Conservation (phyloP, 768 basidiomycete species). For the Solioccasus polychromus region DNA sequence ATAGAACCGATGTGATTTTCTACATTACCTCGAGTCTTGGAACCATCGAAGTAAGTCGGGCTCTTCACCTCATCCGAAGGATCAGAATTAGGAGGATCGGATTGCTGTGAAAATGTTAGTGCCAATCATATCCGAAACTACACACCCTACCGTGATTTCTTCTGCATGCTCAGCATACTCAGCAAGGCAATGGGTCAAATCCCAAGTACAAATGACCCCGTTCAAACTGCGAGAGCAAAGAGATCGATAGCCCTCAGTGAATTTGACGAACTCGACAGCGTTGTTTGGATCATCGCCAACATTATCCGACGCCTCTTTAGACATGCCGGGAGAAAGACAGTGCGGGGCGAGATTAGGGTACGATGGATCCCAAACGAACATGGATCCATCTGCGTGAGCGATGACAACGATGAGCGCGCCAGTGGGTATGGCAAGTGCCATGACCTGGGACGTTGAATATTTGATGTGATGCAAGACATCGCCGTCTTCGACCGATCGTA, state of each 20-base stretch:
- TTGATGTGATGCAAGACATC: constrained; percentile 4
- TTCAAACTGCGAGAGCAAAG: constrained; percentile 11
- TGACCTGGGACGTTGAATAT: constrained; percentile 7
- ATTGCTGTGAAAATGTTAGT: not conserved
- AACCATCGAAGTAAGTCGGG: no score
- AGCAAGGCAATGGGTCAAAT: constrained; percentile 11
- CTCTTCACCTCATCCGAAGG: not conserved
- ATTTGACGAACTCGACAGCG: constrained; percentile 12
- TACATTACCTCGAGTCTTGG: no score
- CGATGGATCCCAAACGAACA: constrained; percentile 17
- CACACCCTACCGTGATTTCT: not conserved
- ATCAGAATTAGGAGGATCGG: not conserved
- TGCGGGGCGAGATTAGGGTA: constrained; percentile 1
- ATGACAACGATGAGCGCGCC: constrained; percentile 8
- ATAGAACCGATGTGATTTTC: no score
- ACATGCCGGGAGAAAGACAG: not conserved
- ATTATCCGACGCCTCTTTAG: not conserved
- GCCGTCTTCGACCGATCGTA: constrained; percentile 15
- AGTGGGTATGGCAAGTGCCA: constrained; percentile 9
- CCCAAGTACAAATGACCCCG: constrained; percentile 14
- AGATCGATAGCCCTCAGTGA: constrained; percentile 3
- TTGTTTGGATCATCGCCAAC: not conserved
- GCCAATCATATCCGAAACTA: no score
- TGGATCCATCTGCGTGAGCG: constrained; percentile 15
- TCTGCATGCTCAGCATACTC: constrained; percentile 3